Percentiles rank a stretch among this genome's conserved stretches.
Conservation (phyloP, 495 filamentous ascomycete species). For the Mycothermus thermophilus region DNA sequence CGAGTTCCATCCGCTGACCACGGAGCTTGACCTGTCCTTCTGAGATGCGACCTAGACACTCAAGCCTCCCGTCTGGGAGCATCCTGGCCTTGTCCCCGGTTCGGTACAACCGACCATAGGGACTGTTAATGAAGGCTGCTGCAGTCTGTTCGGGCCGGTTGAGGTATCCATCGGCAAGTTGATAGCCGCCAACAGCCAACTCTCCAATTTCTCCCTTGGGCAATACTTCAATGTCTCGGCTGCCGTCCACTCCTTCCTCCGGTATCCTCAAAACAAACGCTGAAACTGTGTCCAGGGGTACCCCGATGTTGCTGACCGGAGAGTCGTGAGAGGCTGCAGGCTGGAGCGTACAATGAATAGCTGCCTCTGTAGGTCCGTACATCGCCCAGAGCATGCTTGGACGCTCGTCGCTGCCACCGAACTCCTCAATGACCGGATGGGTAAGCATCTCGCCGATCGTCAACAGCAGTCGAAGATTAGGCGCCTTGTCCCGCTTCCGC, state of each 20-base stretch:
- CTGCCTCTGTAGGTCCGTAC: conserved; percentile 79
- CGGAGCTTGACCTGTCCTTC: conserved; percentile 70
- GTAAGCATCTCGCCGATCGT: conserved; percentile 88
- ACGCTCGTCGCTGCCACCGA: conserved; percentile 36
- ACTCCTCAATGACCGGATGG: conserved; percentile 53
- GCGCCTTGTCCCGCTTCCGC: conserved; percentile 43
- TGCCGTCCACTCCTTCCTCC: conserved; percentile 4
- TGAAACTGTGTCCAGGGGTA: conserved; percentile 62
- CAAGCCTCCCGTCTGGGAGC: conserved; percentile 51
- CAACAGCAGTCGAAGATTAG: conserved; percentile 47
- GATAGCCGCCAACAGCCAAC: conserved; percentile 64
- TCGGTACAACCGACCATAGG: conserved; percentile 52
- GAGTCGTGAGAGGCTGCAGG: conserved; percentile 22
- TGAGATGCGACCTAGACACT: conserved; percentile 69
- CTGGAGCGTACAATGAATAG: conserved; percentile 52
- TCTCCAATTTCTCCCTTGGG: conserved; percentile 61
- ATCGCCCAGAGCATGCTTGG: conserved; percentile 57
- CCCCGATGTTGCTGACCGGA: conserved; percentile 52
- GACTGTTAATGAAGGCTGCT: conserved; percentile 48
- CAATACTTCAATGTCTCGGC: conserved; percentile 33
- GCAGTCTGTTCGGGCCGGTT: conserved; percentile 67
- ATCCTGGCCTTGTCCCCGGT: conserved; percentile 76
- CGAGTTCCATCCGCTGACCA: conserved; percentile 71
- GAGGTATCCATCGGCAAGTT: conserved; percentile 70
- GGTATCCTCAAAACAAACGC: conserved; percentile 46